Evolutionary conservation across 768 basidiomycete genomes (phyloP).

Genomic region (Polyporus arcularius): DNA sequence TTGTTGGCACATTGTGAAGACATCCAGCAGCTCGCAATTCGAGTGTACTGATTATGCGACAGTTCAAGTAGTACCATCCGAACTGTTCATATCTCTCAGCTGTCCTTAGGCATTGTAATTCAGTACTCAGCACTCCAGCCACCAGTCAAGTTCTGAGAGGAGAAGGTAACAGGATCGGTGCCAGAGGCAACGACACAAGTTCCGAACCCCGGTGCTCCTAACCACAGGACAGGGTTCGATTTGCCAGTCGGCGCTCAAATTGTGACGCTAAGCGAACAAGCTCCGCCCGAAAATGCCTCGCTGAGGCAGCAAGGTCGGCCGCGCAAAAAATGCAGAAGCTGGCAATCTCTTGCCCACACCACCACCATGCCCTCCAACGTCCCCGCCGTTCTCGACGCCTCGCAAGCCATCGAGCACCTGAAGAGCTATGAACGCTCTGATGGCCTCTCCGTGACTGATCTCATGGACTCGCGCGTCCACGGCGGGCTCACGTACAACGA

Average conservation of each 20-base stretch:
- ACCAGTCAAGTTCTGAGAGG: too few species aligned
- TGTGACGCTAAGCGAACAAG: not conserved
- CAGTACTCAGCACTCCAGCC: too few species aligned
- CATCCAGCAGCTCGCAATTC: too few species aligned
- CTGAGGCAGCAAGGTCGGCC: slow-evolving; percentile 1
- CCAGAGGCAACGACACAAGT: too few species aligned
- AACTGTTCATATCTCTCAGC: too few species aligned
- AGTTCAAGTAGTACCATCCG: too few species aligned
- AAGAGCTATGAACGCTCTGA: slow-evolving; percentile 68
- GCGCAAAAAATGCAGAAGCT: slow-evolving; percentile 15
- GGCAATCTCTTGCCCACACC: slow-evolving; percentile 23
- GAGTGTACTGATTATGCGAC: too few species aligned
- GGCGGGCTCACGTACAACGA: slow-evolving; percentile 98
- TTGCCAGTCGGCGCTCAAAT: not conserved
- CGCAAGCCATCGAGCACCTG: slow-evolving; percentile 76
- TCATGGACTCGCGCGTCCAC: slow-evolving; percentile 84
- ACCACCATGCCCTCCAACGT: slow-evolving; percentile 28
- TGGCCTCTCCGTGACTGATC: slow-evolving; percentile 81
- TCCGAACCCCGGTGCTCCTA: not conserved
- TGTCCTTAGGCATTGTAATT: too few species aligned
- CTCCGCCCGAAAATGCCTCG: slow-evolving; percentile 11
- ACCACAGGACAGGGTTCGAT: not conserved
- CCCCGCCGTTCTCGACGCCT: slow-evolving; percentile 57
- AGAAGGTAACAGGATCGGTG: too few species aligned
- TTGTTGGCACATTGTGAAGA: too few species aligned